These are phyloP conservation scores for Penicillium sp. DNA, from an alignment of 2,329 filamentous ascomycete genomes.

Conservation along the genomic window DNA sequence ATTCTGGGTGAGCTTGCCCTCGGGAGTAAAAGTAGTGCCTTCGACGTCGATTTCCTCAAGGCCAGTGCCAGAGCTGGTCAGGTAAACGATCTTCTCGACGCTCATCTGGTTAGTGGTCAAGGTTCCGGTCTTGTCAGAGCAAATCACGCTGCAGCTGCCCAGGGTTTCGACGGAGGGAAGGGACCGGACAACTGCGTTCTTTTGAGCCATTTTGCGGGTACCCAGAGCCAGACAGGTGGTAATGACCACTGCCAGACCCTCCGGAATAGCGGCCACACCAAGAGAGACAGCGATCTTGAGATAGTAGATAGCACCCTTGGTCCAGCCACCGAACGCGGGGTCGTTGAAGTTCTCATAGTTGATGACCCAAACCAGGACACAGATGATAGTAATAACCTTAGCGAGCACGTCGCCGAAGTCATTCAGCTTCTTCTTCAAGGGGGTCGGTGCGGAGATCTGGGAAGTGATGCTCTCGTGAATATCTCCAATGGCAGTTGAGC, in stretches of 20 bases:
- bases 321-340: conserved; percentile 86
- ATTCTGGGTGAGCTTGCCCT: conserved; percentile 68
- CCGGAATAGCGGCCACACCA: conserved; percentile 94
- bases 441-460: conserved; percentile 96
- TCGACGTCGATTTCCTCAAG: conserved; percentile 86
- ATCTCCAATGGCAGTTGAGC: conserved; percentile 91
- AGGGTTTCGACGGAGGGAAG: conserved; percentile 96
- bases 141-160: conserved; percentile 98
- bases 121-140: conserved; percentile 98
- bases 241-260: conserved; percentile 96
- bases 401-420: conserved; percentile 95
- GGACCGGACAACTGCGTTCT: conserved; percentile 95
- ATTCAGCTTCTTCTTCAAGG: conserved; percentile 97
- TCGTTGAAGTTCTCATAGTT: conserved; percentile 98
- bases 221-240: conserved; percentile 97
- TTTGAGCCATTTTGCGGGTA: conserved; percentile 97
- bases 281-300: conserved; percentile 98
- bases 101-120: conserved; percentile 99
- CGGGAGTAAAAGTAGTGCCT: conserved; percentile 87
- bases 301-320: conserved; percentile 98
- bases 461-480: conserved; percentile 98
- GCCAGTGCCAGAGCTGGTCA: conserved; percentile 69
- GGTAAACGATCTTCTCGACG: conserved; percentile 85
- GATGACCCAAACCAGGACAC: conserved; percentile 95
- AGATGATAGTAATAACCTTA: conserved; percentile 98